These are phyloP conservation scores for Trichomonascaceae sp. DNA, from an alignment of 1,139 yeast genomes.

Conservation along the genomic window DNA sequence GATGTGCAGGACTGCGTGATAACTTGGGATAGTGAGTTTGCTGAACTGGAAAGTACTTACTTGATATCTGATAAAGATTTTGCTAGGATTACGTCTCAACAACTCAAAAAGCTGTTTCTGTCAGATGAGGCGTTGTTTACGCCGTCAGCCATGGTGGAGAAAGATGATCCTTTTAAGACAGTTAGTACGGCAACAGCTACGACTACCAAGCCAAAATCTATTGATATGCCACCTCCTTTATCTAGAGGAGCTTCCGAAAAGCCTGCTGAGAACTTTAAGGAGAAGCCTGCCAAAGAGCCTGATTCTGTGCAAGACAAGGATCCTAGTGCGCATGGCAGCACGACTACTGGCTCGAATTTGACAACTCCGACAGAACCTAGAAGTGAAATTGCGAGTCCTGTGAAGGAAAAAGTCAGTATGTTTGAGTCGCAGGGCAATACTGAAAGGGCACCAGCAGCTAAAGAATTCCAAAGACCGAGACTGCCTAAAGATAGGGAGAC, in stretches of 20 bases:
- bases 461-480: not conserved
- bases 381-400: constrained; percentile 1
- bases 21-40: constrained; percentile 80
- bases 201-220: not conserved
- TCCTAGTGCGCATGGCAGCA: not conserved
- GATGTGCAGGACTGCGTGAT: constrained; percentile 77
- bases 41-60: constrained; percentile 70
- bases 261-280: not conserved
- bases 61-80: constrained; percentile 93
- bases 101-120: constrained; percentile 65
- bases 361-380: not conserved
- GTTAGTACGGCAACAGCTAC: not conserved
- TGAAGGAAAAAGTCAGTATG: constrained; percentile 2
- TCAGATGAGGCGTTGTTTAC: constrained; percentile 12
- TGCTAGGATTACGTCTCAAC: constrained; percentile 83
- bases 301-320: not conserved
- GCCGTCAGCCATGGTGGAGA: not conserved
- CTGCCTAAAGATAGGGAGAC: not conserved
- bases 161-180: not conserved
- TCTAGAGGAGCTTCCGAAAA: not conserved
- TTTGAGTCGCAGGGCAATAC: not conserved
- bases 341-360: not conserved
- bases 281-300: not conserved
- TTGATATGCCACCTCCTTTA: not conserved
- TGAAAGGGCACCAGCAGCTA: not conserved